Percentiles rank a stretch among this genome's conserved stretches.
Conservation (phyloP, 768 basidiomycete species). For the Leucocoprinus leucothites region DNA sequence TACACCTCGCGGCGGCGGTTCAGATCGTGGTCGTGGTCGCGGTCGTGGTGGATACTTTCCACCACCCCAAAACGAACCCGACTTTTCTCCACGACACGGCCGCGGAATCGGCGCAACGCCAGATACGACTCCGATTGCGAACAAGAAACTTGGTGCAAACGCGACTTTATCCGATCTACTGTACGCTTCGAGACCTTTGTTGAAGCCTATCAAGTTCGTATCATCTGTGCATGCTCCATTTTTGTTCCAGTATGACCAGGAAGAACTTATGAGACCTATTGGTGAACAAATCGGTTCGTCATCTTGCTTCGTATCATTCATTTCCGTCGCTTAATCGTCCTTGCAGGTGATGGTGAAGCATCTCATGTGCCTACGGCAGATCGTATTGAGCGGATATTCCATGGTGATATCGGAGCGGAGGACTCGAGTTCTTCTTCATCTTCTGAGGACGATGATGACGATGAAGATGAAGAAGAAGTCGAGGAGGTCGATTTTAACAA, state of each 20-base stretch:
- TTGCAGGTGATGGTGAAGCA: conserved; percentile 43
- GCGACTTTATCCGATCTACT: conserved; percentile 34
- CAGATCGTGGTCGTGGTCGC: conserved; percentile 15
- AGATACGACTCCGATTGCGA: conserved; percentile 18
- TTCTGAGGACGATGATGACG: conserved; percentile 30
- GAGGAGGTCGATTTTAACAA: conserved; percentile 70
- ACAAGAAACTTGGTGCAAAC: conserved; percentile 2
- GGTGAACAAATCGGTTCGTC: conserved; percentile 50
- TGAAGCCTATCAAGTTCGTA: conserved; percentile 71
- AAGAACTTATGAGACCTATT: conserved; percentile 53
- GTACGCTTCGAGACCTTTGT: conserved; percentile 53
- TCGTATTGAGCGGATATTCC: conserved; percentile 63
- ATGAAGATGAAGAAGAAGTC: conserved; percentile 35
- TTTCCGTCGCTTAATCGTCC: not conserved
- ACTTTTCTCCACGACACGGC: conserved; percentile 20
- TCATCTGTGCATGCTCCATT: conserved; percentile 48
- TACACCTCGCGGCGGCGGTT: conserved; percentile 2
- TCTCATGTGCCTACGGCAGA: conserved; percentile 70
- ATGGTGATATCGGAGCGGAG: conserved; percentile 22
- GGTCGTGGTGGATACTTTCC: conserved; percentile 19
- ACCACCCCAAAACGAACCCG: not conserved
- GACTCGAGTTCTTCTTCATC: conserved; percentile 15
- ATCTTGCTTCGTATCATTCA: not conserved
- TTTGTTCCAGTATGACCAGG: conserved; percentile 49
- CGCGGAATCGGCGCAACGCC: conserved; percentile 27